Conservation (phyloP, 2,329 filamentous ascomycete species). For the Tolypocladium ovalisporum region DNA sequence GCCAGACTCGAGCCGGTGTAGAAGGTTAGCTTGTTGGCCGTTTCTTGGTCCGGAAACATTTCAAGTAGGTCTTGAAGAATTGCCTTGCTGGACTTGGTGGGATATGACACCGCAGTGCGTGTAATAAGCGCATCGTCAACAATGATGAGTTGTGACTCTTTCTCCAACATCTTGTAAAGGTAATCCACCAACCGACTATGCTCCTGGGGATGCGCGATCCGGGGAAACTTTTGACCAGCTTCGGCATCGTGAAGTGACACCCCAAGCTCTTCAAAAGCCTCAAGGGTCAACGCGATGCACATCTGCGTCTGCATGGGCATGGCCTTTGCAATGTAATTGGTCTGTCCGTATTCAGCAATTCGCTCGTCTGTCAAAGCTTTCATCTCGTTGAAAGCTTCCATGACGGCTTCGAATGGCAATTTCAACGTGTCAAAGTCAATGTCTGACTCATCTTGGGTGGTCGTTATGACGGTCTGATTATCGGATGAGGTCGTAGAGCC, state of each 20-base stretch:
- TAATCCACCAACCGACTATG: background rate
- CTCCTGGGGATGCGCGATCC: background rate
- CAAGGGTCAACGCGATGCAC: background rate
- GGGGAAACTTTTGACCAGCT: background rate
- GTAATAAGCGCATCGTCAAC: constrained; percentile 1
- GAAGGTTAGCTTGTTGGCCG: constrained; percentile 9
- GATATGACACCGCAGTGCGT: constrained; percentile 3
- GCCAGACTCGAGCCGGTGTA: constrained; percentile 16
- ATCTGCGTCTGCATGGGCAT: background rate
- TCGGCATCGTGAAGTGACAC: background rate
- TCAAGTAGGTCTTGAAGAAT: constrained; percentile 2
- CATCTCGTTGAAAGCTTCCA: background rate
- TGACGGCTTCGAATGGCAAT: background rate
- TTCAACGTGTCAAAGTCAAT: background rate
- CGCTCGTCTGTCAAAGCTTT: background rate
- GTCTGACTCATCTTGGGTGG: background rate
- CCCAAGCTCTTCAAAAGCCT: constrained; percentile 1
- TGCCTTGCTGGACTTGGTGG: background rate
- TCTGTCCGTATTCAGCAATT: background rate
- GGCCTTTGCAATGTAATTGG: background rate
- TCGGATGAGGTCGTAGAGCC: background rate
- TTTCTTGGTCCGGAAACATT: constrained; percentile 1
- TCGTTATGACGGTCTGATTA: background rate
- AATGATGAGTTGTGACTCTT: constrained; percentile 2
- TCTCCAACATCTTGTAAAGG: constrained; percentile 3